These are phyloP conservation scores for Quercus phellos DNA, from an alignment of 331 rosid species.

Conservation along the genomic window DNA sequence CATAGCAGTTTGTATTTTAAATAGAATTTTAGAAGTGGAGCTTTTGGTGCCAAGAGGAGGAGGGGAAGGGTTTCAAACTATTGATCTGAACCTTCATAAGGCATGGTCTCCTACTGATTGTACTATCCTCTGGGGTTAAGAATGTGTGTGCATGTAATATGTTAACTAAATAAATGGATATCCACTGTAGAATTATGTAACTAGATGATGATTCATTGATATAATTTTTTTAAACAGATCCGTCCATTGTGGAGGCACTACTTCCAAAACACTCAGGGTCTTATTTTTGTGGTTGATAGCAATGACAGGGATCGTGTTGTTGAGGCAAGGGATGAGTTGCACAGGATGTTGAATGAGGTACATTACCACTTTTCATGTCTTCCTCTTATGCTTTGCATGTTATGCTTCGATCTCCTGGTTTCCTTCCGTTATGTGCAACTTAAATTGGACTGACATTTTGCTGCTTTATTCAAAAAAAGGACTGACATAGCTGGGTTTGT, in stretches of 20 bases:
- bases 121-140: too few species aligned
- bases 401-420: not conserved
- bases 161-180: not conserved
- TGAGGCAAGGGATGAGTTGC: constrained; percentile 97
- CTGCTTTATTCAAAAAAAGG: not conserved
- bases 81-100: too few species aligned
- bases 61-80: too few species aligned
- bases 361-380: constrained; percentile 6
- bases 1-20: not conserved
- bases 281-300: constrained; percentile 95
- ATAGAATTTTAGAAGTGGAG: not conserved
- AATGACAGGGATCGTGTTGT: constrained; percentile 92
- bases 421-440: not conserved
- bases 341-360: constrained; percentile 98
- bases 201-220: constrained; percentile 13
- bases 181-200: not conserved
- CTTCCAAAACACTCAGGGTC: constrained; percentile 99
- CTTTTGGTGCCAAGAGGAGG: not conserved
- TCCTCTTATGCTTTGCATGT: not conserved
- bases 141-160: not conserved
- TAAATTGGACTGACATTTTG: not conserved
- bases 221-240: constrained; percentile 43
- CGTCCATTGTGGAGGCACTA: constrained; percentile 99
- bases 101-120: too few species aligned
- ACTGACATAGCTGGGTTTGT: not conserved